Evolutionary conservation across 2,329 filamentous ascomycete genomes (phyloP).

Genomic region (Diaporthe batatas): DNA sequence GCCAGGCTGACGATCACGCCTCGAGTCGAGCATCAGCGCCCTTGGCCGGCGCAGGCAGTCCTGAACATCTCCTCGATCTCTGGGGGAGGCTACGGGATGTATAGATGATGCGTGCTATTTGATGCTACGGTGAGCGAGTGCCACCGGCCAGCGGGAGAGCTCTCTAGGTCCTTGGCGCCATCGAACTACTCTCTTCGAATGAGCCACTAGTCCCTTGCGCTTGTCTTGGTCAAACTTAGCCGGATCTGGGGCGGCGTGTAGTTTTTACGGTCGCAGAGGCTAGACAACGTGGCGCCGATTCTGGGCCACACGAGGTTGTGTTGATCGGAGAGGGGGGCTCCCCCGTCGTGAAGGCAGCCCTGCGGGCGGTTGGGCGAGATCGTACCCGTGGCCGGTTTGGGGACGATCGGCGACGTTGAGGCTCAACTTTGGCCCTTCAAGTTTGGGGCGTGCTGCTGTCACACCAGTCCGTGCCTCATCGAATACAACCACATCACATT

Average conservation of each 20-base stretch:
- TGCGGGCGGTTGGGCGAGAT: slow-evolving; percentile 3
- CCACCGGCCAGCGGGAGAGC: not conserved
- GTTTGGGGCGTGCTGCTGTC: not conserved
- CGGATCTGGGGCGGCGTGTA: slow-evolving; percentile 19
- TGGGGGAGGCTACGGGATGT: not conserved
- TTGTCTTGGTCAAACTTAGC: slow-evolving; percentile 25
- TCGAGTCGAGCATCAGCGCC: slow-evolving; percentile 14
- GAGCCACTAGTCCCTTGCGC: slow-evolving; percentile 20
- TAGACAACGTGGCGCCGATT: slow-evolving; percentile 10
- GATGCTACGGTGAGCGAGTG: not conserved
- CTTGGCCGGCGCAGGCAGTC: not conserved
- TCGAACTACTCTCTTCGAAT: slow-evolving; percentile 2
- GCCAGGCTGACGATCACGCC: slow-evolving; percentile 20
- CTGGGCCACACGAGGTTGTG: slow-evolving; percentile 11
- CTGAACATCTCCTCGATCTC: not conserved
- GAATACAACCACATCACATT: not conserved
- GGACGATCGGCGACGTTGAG: slow-evolving; percentile 20
- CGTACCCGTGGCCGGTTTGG: slow-evolving; percentile 5
- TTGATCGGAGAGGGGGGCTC: not conserved
- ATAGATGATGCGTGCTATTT: slow-evolving; percentile 7
- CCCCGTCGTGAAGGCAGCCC: not conserved
- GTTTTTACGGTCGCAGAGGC: slow-evolving; percentile 21
- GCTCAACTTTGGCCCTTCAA: slow-evolving; percentile 19
- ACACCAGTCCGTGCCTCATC: slow-evolving; percentile 20
- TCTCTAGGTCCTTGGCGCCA: slow-evolving; percentile 15